Evolutionary conservation across 768 basidiomycete species (phyloP), one percentile per base, ranked within the genome.

Genomic region (Termitomyces sp.): DNA sequence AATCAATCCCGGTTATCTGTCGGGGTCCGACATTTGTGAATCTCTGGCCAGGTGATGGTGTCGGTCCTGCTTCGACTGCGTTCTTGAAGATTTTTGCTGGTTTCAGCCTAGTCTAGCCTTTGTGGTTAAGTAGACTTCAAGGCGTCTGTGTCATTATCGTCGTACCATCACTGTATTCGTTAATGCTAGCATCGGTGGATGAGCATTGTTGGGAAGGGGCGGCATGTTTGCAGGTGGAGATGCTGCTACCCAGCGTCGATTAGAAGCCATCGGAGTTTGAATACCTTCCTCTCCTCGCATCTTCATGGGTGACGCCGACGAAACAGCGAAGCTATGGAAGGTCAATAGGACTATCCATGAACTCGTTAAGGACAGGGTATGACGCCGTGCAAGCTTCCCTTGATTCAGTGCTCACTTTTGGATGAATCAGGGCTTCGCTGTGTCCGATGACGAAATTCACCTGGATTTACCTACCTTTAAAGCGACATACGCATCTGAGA

Each of bases 311-410:
- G 88, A 90, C 64, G 73, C 75, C 65, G 89, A 92, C 74, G 90
- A 92, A 71, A 83, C 87, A 60, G 89, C 94, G 58, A 87, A 86
- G 68, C 80, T 98, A 68, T 98, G 94, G 93, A 90, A 95, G 68
- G 94, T 98, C 61, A 94, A 94, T 73, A 77, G 92, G 66, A 98
- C 97, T 50, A 89, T 98, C 44, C 95, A 98, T 70, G 96, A 99
- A 74, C 86, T 99, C 53, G 92, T 95, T 61, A 85, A 87, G 70
- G 96, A 99, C 72, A 85, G 97, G 78, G 97, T 98, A 75, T 81
- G 55, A 24, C 45, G 47, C 60, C 59, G 56, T 41, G 51, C 48
- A 56, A 52, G 52, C 26, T 39, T 47, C 29, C 42, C 63, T 57
- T 34, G 48, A 20, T 58, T 56, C 47, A 56, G 50, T 68, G 69